Base-by-base conservation (phyloP, 805 yeast species). In the Saccharomycopsis malanga region DNA sequence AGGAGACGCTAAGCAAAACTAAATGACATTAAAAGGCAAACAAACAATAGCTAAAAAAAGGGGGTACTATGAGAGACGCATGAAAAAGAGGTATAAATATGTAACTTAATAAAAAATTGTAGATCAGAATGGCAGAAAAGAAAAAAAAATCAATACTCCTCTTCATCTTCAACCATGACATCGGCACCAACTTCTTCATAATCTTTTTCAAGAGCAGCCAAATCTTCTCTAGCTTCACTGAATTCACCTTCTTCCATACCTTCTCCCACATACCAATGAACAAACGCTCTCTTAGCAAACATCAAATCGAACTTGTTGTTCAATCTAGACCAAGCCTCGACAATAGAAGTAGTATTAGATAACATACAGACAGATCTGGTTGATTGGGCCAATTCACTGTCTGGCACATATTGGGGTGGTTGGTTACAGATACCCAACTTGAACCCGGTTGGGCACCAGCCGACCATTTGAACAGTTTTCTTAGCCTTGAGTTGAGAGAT, bases 171-270 rank as follows among this genome's bases (percentile, higher is more conserved):
- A 52, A 80, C 87, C 68, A 79, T 75, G 36, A 91, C 79, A 64
- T 91, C 98, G 44, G 88, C 80, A 56, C 96, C 96, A 55, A 91
- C 95, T 72, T 91, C 98, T 64, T 83, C 82, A 70, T 91, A 91
- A 70, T 91, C 98, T 71, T 88, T 86, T 73, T 91, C 98, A 63
- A 91, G 77, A 53, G 97, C 96, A 54, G 96, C 96, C 67, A 91
- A 78, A 65, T 93, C 96, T 73, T 84, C 98, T 74, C 98, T 88
- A 46, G 98, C 98, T 73, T 93, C 98, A 52, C 94, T 82, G 69
- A 91, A 93, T 72, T 91, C 98, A 65, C 98, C 98, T 72, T 91
- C 98, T 71, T 91, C 98, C 98, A 91, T 91, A 74, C 98, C 98
- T 73, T 91, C 98, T 65, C 97, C 96, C 52, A 91, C 98, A 64